phyloP scores from a whole-genome alignment of 345 rosid species.

The Sapria himalayana region DNA sequence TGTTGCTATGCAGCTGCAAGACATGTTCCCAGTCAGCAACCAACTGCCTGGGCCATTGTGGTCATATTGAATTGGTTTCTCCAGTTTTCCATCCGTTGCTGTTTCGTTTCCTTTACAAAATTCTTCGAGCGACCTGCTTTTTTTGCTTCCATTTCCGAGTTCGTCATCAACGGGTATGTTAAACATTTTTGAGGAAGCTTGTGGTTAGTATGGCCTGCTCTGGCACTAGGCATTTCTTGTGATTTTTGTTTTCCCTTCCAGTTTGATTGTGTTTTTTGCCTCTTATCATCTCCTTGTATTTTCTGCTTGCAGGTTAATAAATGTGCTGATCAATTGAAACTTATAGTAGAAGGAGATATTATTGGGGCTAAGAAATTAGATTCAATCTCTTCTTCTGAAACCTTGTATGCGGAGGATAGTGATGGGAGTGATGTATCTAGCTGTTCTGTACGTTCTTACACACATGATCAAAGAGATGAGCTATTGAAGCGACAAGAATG shows the following conservation, averaged over 20 bases:
- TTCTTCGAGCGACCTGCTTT: slow-evolving; percentile 50
- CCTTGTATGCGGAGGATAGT: slow-evolving; percentile 17
- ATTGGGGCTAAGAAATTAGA: slow-evolving; percentile 42
- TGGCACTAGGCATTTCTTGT: slow-evolving; percentile 1
- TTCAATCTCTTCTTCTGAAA: slow-evolving; percentile 11
- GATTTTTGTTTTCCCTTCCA: slow-evolving; percentile 4
- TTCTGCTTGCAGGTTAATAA: slow-evolving; percentile 40
- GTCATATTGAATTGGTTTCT: slow-evolving; percentile 56
- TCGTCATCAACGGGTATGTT: no score
- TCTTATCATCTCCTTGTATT: no score
- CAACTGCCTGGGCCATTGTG: slow-evolving; percentile 83
- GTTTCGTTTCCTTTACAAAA: slow-evolving; percentile 30
- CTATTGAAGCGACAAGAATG: slow-evolving; percentile 20
- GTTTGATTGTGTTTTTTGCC: not conserved
- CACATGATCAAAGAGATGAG: slow-evolving; percentile 10
- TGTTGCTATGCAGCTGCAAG: slow-evolving; percentile 48
- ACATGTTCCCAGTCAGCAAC: slow-evolving; percentile 37
- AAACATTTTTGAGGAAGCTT: no score
- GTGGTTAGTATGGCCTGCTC: no score
- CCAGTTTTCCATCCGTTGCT: slow-evolving; percentile 67
- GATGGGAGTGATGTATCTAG: slow-evolving; percentile 23
- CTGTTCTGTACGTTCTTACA: slow-evolving; percentile 15
- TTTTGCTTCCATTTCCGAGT: slow-evolving; percentile 38
- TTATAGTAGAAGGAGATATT: slow-evolving; percentile 58
- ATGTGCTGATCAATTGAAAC: slow-evolving; percentile 40